Percentiles rank a stretch among this genome's conserved stretches.
Conservation (phyloP, 176 grass and related monocot genomes). For the Rhipidocladum racemiflorum region DNA sequence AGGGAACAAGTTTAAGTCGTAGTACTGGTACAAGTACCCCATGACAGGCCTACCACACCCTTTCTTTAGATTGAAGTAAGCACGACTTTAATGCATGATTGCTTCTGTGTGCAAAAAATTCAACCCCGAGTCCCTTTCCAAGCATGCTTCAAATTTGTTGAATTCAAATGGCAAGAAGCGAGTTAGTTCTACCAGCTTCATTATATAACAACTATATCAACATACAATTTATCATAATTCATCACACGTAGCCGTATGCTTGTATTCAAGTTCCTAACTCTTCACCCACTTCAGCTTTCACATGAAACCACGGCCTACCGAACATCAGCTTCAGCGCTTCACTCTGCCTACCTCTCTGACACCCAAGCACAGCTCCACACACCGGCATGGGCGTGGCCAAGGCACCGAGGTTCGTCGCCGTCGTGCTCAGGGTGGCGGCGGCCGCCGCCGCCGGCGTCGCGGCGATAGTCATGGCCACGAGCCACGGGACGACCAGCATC, state of each 20-base stretch:
- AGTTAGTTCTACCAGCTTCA: not conserved
- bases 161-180: not conserved
- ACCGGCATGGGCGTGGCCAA: slow-evolving; percentile 21
- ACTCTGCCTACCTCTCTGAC: not conserved
- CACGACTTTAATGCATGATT: not conserved
- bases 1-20: not conserved
- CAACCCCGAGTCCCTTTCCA: not conserved
- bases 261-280: no score
- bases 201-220: not conserved
- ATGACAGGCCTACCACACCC: not conserved
- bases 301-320: not conserved
- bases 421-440: slow-evolving; percentile 46
- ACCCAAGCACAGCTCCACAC: not conserved
- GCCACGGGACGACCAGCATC: slow-evolving; percentile 39
- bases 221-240: not conserved
- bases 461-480: slow-evolving; percentile 68
- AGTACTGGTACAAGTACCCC: not conserved
- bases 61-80: slow-evolving; percentile 6
- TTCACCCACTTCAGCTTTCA: no score
- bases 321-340: not conserved
- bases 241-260: not conserved
- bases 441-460: slow-evolving; percentile 39
- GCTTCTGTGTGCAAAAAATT: not conserved
- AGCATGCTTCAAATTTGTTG: not conserved
- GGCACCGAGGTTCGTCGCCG: slow-evolving; percentile 17